Conservation (phyloP, 129 eudicot species). For the Apium graveolens region DNA sequence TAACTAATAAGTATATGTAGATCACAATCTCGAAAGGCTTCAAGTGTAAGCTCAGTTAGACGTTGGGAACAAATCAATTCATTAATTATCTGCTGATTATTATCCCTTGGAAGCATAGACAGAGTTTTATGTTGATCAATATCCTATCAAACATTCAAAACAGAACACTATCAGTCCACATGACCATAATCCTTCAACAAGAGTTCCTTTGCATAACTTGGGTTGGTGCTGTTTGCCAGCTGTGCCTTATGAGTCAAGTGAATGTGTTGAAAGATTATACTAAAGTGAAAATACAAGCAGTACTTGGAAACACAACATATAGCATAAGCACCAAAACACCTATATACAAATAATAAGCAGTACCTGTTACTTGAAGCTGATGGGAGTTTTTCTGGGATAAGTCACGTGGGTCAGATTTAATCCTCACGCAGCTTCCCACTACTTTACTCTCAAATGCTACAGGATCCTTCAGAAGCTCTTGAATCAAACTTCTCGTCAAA, state of each 20-base stretch:
- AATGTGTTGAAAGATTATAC: neutral
- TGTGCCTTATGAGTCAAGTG: neutral
- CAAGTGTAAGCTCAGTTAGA: slow-evolving; percentile 49
- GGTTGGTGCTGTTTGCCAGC: neutral
- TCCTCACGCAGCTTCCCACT: slow-evolving; percentile 78
- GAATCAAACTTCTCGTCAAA: slow-evolving; percentile 62
- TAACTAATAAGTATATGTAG: slow-evolving; percentile 27
- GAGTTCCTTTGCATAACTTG: neutral
- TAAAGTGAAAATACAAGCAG: neutral
- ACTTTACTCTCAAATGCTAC: slow-evolving; percentile 59
- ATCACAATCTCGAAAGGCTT: slow-evolving; percentile 93
- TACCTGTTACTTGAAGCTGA: slow-evolving; percentile 90
- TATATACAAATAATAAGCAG: slow-evolving; percentile 3
- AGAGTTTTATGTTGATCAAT: slow-evolving; percentile 53
- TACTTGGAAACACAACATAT: neutral
- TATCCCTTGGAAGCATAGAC: slow-evolving; percentile 82
- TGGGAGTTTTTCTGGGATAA: slow-evolving; percentile 51
- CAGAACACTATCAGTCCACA: slow-evolving; percentile 7
- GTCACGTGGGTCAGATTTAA: slow-evolving; percentile 78
- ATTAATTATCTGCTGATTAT: slow-evolving; percentile 81
- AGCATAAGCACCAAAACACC: neutral
- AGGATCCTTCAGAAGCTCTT: slow-evolving; percentile 51
- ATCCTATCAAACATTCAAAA: slow-evolving; percentile 44
- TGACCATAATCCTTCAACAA: neutral
- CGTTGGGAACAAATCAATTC: slow-evolving; percentile 67